Conservation (phyloP, 306 rosid species). For the Rosa persica region DNA sequence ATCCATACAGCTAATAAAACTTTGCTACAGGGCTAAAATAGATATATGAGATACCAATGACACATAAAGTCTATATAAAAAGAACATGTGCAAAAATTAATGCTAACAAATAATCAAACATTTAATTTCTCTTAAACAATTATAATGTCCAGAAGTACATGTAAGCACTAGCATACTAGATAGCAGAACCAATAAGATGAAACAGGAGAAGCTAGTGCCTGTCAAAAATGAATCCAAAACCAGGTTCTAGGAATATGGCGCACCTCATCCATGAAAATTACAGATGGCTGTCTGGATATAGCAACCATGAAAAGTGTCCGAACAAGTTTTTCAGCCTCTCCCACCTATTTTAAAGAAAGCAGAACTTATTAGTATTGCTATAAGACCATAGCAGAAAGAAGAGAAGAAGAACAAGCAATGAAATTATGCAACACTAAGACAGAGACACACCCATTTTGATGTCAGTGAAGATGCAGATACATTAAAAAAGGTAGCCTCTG, state of each 20-base stretch:
- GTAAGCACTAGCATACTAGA: background rate
- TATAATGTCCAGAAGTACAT: slow-evolving; percentile 3
- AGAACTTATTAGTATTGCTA: slow-evolving; percentile 23
- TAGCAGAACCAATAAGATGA: slow-evolving; percentile 11
- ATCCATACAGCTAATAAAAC: background rate
- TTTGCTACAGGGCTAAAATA: background rate
- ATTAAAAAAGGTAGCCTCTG: slow-evolving; percentile 92
- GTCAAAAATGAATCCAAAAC: background rate
- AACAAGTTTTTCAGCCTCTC: slow-evolving; percentile 96
- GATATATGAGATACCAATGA: background rate
- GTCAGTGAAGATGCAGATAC: slow-evolving; percentile 91
- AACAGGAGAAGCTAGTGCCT: background rate
- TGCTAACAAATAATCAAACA: background rate
- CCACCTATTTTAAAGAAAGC: slow-evolving; percentile 61
- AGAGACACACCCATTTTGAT: slow-evolving; percentile 87
- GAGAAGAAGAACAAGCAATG: slow-evolving; percentile 3
- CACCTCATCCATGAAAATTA: slow-evolving; percentile 97
- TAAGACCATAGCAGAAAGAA: slow-evolving; percentile 8
- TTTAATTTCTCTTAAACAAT: background rate
- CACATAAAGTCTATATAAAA: background rate
- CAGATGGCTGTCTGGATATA: slow-evolving; percentile 90
- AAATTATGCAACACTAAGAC: background rate
- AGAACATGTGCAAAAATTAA: background rate
- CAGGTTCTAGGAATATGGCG: slow-evolving; percentile 20
- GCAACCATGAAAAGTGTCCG: slow-evolving; percentile 93